These are phyloP conservation scores for Aaosphaeria pasadenensis DNA, from an alignment of 2,329 filamentous ascomycete genomes.

Conservation along the genomic window DNA sequence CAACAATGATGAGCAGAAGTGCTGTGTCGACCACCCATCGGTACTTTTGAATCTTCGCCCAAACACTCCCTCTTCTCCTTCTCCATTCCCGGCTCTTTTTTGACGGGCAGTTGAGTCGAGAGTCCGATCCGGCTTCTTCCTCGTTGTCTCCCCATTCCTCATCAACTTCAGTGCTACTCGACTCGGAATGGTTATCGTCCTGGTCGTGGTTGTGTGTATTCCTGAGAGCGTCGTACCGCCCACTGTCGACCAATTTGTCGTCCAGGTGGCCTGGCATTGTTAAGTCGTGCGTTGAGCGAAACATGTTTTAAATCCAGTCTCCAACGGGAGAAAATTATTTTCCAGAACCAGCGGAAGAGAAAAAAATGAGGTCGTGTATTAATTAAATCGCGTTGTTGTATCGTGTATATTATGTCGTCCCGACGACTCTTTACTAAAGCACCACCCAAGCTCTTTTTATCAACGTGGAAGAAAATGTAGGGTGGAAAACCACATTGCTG, in stretches of 20 bases:
- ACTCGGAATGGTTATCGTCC: slow-evolving; percentile 10
- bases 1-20: slow-evolving; percentile 25
- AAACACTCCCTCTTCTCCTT: slow-evolving; percentile 7
- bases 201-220: slow-evolving; percentile 10
- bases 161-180: slow-evolving; percentile 24
- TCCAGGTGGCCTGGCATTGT: not conserved
- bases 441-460: too few relatives aligned
- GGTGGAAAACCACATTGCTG: too few relatives aligned
- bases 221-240: slow-evolving; percentile 21
- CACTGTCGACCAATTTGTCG: slow-evolving; percentile 14
- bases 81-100: too few relatives aligned
- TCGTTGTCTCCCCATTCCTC: slow-evolving; percentile 17
- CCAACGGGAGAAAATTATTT: not conserved
- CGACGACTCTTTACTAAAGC: not conserved
- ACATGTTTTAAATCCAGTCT: not conserved
- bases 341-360: not conserved
- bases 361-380: not conserved
- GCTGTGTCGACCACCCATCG: slow-evolving; percentile 28
- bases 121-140: slow-evolving; percentile 1
- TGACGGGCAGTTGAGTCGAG: too few relatives aligned
- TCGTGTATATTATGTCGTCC: not conserved
- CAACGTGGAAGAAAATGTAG: too few relatives aligned
- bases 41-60: slow-evolving; percentile 12
- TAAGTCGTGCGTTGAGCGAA: not conserved
- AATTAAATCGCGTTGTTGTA: not conserved